Conservation (phyloP, 106 monocot species). For the Xerophyta viscosa region DNA sequence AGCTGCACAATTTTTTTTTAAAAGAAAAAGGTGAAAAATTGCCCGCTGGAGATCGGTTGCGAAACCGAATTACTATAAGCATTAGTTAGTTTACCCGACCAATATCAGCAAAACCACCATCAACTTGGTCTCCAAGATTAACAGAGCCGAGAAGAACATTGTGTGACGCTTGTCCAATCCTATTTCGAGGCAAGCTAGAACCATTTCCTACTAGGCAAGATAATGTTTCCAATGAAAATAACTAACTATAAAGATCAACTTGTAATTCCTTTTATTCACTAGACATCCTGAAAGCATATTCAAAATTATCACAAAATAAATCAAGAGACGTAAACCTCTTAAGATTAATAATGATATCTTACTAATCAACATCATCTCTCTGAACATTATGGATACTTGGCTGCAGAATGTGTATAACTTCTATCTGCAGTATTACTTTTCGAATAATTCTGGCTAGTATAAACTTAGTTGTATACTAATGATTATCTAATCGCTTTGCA, state of each 20-base stretch:
- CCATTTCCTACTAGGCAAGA: conserved; percentile 29
- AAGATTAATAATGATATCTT: too few relatives aligned
- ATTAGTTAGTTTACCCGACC: conserved; percentile 51
- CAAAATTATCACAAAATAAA: too few relatives aligned
- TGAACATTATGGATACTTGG: too few relatives aligned
- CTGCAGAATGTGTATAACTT: too few relatives aligned
- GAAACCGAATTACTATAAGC: too few relatives aligned
- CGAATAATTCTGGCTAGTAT: too few relatives aligned
- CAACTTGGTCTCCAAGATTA: conserved; percentile 43
- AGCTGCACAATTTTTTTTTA: conserved; percentile 29
- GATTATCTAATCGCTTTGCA: too few relatives aligned
- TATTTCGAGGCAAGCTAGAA: conserved; percentile 24
- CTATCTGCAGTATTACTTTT: too few relatives aligned
- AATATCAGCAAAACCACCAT: conserved; percentile 34
- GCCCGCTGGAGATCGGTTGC: too few relatives aligned
- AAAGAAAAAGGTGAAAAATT: neutral
- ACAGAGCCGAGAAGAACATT: conserved; percentile 58
- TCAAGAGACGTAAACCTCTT: too few relatives aligned
- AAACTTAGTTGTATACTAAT: too few relatives aligned
- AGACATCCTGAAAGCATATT: neutral
- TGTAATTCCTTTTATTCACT: neutral
- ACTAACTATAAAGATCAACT: neutral
- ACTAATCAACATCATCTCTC: too few relatives aligned
- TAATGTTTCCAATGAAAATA: neutral
- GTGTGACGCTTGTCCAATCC: conserved; percentile 48